Percentiles rank a stretch among this genome's conserved stretches.
Conservation (phyloP, 352 stramenopile species). For the Aphanomyces cochlioides region DNA sequence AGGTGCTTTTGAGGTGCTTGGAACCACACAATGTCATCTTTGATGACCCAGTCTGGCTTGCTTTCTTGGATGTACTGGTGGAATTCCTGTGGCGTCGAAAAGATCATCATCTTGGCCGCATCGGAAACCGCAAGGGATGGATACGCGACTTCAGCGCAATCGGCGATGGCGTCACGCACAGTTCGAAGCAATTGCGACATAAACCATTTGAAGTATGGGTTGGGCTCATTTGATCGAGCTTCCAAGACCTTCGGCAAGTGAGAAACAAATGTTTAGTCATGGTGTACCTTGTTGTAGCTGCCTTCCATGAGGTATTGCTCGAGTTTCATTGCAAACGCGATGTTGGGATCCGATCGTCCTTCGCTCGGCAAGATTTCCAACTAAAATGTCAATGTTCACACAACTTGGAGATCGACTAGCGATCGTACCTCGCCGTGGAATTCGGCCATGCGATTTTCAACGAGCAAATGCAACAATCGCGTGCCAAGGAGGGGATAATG, state of each 20-base stretch:
- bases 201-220: slow-evolving; percentile 93
- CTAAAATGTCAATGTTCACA: slow-evolving; percentile 29
- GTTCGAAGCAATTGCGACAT: slow-evolving; percentile 91
- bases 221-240: slow-evolving; percentile 81
- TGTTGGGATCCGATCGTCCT: slow-evolving; percentile 76
- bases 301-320: slow-evolving; percentile 92
- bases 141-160: slow-evolving; percentile 94
- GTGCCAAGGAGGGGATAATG: slow-evolving; percentile 86
- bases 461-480: slow-evolving; percentile 84
- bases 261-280: neutral
- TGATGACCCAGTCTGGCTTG: slow-evolving; percentile 89
- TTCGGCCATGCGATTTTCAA: slow-evolving; percentile 90
- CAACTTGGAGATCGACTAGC: neutral
- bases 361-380: slow-evolving; percentile 83
- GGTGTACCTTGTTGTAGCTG: slow-evolving; percentile 87
- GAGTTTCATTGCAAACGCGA: slow-evolving; percentile 86
- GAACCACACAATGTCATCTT: slow-evolving; percentile 84
- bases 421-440: slow-evolving; percentile 86
- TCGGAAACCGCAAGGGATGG: slow-evolving; percentile 82
- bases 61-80: slow-evolving; percentile 81
- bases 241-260: slow-evolving; percentile 65
- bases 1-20: slow-evolving; percentile 85
- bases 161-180: slow-evolving; percentile 93
- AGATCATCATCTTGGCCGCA: slow-evolving; percentile 92
- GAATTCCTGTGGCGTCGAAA: slow-evolving; percentile 77